Percentiles rank a stretch among this genome's conserved stretches.
phyloP scores from a whole-genome alignment of 805 yeast genomes.

The Kluyveromyces aestuarii region DNA sequence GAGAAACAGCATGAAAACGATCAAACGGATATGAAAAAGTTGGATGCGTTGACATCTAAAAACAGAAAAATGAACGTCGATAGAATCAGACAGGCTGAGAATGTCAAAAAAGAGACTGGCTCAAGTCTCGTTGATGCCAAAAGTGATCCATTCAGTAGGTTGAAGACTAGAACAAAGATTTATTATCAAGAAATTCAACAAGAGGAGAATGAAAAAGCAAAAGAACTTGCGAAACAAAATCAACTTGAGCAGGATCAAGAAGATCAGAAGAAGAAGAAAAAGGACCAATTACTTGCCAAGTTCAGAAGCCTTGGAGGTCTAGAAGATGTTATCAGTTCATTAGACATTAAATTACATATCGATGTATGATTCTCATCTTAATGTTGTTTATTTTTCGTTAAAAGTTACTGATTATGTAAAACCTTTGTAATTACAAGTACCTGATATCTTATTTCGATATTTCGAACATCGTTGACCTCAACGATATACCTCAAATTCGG shows the following conservation, averaged over 20 bases:
- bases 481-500: too few species aligned
- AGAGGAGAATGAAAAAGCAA: constrained; percentile 51
- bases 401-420: not conserved
- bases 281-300: constrained; percentile 38
- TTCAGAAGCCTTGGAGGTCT: constrained; percentile 51
- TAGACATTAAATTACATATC: constrained; percentile 35
- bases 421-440: not conserved
- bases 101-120: constrained; percentile 49
- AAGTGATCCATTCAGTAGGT: constrained; percentile 81
- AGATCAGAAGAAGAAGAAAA: constrained; percentile 38
- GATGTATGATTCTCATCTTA: constrained; percentile 14
- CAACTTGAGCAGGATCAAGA: constrained; percentile 31
- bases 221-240: constrained; percentile 42
- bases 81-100: constrained; percentile 71
- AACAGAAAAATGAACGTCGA: constrained; percentile 76
- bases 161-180: constrained; percentile 78
- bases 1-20: constrained; percentile 32
- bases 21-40: constrained; percentile 34
- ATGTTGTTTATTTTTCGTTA: not conserved
- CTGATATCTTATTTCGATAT: too few species aligned
- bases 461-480: not conserved
- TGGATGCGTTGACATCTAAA: constrained; percentile 72
- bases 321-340: constrained; percentile 39
- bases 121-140: constrained; percentile 30
- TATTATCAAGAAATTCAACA: constrained; percentile 54